Conservation (phyloP, 225 moss, liverwort and hornwort species). For the Thuidium tamariscinum region DNA sequence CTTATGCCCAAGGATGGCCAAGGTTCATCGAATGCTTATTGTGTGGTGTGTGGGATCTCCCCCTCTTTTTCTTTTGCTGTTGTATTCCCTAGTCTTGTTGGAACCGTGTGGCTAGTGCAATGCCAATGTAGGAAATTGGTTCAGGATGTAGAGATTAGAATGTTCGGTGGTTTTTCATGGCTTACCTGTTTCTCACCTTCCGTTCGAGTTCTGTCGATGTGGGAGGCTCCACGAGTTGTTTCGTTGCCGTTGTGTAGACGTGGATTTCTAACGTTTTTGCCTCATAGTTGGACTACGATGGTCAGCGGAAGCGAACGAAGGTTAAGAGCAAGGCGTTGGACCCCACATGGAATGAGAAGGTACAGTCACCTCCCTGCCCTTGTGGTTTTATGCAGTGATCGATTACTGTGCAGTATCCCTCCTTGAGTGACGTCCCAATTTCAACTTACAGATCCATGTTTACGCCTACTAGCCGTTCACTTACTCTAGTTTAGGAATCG, state of each 20-base stretch:
- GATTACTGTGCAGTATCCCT: neutral
- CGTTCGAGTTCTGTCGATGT: neutral
- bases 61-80: neutral
- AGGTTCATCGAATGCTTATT: conserved; percentile 38
- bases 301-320: conserved; percentile 62
- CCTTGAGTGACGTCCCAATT: too few species aligned
- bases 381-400: neutral
- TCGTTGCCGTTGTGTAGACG: too few species aligned
- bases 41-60: conserved; percentile 19
- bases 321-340: conserved; percentile 45
- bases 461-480: neutral
- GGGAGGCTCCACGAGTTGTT: neutral
- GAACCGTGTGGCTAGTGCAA: neutral
- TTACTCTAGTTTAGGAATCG: neutral
- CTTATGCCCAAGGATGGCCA: conserved; percentile 54
- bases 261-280: neutral
- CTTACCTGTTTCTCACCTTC: neutral
- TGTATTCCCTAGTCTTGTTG: neutral
- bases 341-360: conserved; percentile 73
- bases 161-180: neutral
- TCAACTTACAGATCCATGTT: neutral
- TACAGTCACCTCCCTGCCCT: neutral
- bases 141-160: neutral
- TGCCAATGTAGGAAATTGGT: neutral
- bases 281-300: conserved; percentile 63